Percentiles rank a stretch among this genome's conserved stretches.
Evolutionary conservation across 768 basidiomycete species (phyloP).

Genomic region (Mrakia hoshinonis): DNA sequence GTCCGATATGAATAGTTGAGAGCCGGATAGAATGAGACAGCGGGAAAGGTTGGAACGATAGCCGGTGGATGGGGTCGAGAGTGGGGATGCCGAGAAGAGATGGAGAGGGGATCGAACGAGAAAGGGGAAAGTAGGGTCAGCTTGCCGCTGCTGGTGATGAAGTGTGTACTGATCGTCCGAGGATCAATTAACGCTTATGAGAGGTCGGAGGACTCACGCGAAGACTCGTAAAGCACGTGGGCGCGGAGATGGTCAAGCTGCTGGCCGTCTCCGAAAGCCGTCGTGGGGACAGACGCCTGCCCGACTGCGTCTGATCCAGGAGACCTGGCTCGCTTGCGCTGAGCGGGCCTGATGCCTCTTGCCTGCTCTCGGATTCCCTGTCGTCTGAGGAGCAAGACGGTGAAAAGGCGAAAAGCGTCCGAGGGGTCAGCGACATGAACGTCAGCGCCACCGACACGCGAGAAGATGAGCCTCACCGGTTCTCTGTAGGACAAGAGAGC

Average conservation of each 20-base stretch:
- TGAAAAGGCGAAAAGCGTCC: not conserved
- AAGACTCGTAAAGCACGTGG: not conserved
- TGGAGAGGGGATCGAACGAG: not conserved
- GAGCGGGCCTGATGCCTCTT: too few species aligned
- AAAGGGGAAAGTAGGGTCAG: not conserved
- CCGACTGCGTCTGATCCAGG: not conserved
- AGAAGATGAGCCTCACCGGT: conserved; percentile 1
- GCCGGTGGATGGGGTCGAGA: not conserved
- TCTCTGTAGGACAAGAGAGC: not conserved
- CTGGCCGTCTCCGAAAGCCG: not conserved
- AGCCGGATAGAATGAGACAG: not conserved
- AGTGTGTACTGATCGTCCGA: not conserved
- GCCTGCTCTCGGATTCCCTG: too few species aligned
- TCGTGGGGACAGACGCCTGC: not conserved
- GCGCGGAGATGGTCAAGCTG: not conserved
- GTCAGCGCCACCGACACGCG: not conserved
- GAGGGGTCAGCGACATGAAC: not conserved
- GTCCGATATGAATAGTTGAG: not conserved
- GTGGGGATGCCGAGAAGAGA: not conserved
- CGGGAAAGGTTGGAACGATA: not conserved
- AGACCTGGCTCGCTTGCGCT: not conserved
- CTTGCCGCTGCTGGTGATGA: not conserved
- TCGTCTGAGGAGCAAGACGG: not conserved
- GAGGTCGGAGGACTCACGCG: not conserved
- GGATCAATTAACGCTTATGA: not conserved